Evolutionary conservation across 1,284 basidiomycete genomes (phyloP), one percentile per base, ranked within the genome.

Genomic region (Pseudozyma sp.): DNA sequence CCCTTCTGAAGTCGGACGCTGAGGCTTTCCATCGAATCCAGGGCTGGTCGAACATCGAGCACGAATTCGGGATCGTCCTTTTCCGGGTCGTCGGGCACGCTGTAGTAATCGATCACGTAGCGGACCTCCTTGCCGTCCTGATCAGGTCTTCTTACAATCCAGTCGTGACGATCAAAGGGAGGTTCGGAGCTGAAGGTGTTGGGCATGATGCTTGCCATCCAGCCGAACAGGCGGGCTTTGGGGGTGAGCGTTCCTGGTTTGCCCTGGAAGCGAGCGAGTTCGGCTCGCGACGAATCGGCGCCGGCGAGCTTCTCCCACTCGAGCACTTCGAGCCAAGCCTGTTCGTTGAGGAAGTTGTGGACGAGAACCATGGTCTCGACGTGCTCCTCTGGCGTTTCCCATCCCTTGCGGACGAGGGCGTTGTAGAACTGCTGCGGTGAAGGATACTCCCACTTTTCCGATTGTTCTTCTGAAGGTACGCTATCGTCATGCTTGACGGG

Each of bases 381-480:
- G 84, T 94, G 92, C 82, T 98, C 94, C 85, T 97, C 95, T 0
- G 94, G 94, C 4, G 97, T 97, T 85, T 97, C 94, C 93, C 93
- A 95, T 1, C 97, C 97, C 84, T 99, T 99, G 74, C 95, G 88
- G 14, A 94, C 93, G 7, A 99, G 88, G 0, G 97, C 97, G 84
- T 98, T 98, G 86, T 99, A 96, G 85, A 99, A 99, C 85, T 99
- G 96, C 86, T 99, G 95, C 3, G 96, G 94, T 6, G 93, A 95
- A 1, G 97, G 97, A 85, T 99, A 99, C 82, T 97, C 95, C 97
- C 97, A 99, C 50, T 86, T 85, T 13, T 82, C 83, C 16, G 84
- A 56, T 42, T 69, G 81, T 19, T 81, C 57, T 57, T 73, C 55
- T n/a, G 59, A 53, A 13, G 53, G 57, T 43, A 46, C 51, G 54